Evolutionary conservation across 2,329 filamentous ascomycete species (phyloP).

Genomic region (Ceratocystis variospora): DNA sequence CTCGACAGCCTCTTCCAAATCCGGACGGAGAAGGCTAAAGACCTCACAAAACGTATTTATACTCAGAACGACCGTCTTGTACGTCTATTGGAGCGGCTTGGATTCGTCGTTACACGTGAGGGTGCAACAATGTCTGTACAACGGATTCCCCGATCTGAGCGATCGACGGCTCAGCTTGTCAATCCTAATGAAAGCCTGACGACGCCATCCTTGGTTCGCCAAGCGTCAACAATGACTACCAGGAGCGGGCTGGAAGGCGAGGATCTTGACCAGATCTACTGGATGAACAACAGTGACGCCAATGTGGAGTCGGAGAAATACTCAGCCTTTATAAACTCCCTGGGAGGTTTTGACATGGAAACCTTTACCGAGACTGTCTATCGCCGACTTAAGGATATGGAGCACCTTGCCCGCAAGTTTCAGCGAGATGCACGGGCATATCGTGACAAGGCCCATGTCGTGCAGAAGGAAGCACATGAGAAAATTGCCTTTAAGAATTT

Average conservation of each 20-base stretch:
- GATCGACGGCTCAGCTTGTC: conserved; percentile 34
- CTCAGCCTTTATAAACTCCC: conserved; percentile 54
- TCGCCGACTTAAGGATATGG: conserved; percentile 83
- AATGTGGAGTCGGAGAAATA: conserved; percentile 59
- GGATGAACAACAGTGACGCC: conserved; percentile 57
- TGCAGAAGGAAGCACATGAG: conserved; percentile 76
- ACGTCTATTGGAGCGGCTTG: conserved; percentile 71
- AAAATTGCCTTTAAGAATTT: conserved; percentile 95
- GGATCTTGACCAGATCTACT: conserved; percentile 64
- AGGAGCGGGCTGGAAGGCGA: conserved; percentile 45
- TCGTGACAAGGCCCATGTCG: conserved; percentile 67
- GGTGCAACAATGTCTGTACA: conserved; percentile 62
- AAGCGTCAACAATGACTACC: conserved; percentile 39
- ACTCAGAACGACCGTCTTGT: conserved; percentile 72
- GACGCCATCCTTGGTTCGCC: conserved; percentile 35
- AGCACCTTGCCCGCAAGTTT: conserved; percentile 84
- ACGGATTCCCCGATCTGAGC: conserved; percentile 49
- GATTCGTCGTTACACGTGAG: conserved; percentile 66
- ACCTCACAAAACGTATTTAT: conserved; percentile 72
- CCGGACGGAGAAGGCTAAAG: conserved; percentile 60
- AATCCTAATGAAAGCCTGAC: conserved; percentile 41
- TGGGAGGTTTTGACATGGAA: conserved; percentile 72
- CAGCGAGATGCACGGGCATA: conserved; percentile 79
- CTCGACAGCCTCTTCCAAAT: conserved; percentile 49
- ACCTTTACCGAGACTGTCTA: conserved; percentile 72